Base-by-base conservation (phyloP, 345 rosid species). In the Eucalyptus leucophloia region DNA sequence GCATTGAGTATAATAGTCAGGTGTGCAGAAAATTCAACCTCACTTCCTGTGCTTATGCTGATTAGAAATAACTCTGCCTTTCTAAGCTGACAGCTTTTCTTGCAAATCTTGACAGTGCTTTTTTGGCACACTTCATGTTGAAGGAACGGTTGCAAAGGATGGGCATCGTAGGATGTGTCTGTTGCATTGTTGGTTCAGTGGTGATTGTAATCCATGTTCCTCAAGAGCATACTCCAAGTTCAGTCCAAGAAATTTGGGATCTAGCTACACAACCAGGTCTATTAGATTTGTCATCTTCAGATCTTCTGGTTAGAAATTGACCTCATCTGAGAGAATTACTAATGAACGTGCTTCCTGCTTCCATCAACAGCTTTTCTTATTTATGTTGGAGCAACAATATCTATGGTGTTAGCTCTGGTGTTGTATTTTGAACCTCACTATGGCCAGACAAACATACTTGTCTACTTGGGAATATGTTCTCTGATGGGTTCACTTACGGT, bases 201-300 rank as follows among this genome's bases (percentile, higher is more conserved):
- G 94, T 96, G 91, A 96, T 96, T 67, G 98, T 97, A 50, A 94
- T 96, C 19, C 99, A 96, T 91, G 99, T 96, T 67, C 99, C 99
- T 89, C 95, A 95, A 89, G 99, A 97, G 86, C 99, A 94, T n/a
- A 93, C 95, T 56, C 99, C 96, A 12, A 90, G 72, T 91, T 97
- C 99, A 62, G 96, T 96, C 50, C 93, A 90, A 91, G 95, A 96
- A 92, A 95, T 97, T 88, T 97, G 99, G 99, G 89, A 90, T 88
- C 93, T 97, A 60, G 98, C 98, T 37, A 95, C 95, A 85, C 96
- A 96, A 91, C 96, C 99, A 94, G 99, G 99, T 97, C 86, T 16
- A 16, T 28, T 53, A 18, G 37, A 34, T 49, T 88, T 54, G 83
- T 77, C 83, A 1, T 77, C 47, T 77, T 77, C 83, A 40, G 30